Evolutionary conservation across 352 stramenopile species (phyloP), one percentile per base, ranked within the genome.

Genomic region (Sclerospora graminicola): DNA sequence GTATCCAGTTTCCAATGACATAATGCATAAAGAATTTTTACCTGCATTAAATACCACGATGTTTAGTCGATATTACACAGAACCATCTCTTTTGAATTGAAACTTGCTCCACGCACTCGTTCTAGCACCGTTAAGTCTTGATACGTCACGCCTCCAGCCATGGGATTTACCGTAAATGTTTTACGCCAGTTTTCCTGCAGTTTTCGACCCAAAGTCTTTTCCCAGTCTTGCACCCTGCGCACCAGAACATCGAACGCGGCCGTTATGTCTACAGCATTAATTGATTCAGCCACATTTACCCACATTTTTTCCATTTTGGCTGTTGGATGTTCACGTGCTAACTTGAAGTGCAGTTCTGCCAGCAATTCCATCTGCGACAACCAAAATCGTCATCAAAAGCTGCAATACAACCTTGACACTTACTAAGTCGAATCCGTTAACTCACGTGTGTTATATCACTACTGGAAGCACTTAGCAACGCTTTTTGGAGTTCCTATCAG

Each of bases 261-360:
- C 42, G 31, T 33, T 44, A 29, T 19, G 37, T 42, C 27, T 45
- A 32, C 11, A 36, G 32, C 42, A 9, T 34, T 28, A 20, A 19
- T 19, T 41, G 18, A 35, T 27, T 32, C 21, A 35, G 1, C 37
- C 37, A 16, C 7, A 9, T 28, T 9, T 24, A 74, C 71, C 28
- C 41, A 88, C 78, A 90, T 88, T 66, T 73, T 77, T 38, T 88
- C 75, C 57, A 85, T 61, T 62, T 90, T 90, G 18, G 79, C 62
- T 44, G 66, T 69, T 20, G 57, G 66, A 37, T 87, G 75, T 45
- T 90, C 78, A 13, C 78, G 67, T 13, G 72, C 63, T 32, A 90
- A 60, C 62, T 88, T 87, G 51, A 77, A 90, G 51, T 90, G 78
- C 31, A 90, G 31, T 61, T 90, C 78, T 9, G 78, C 78, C 39